Percentiles rank a stretch among this genome's conserved stretches.
phyloP scores from a whole-genome alignment of 176 grass and related monocot genomes.

The Chrysopogon serrulatus region DNA sequence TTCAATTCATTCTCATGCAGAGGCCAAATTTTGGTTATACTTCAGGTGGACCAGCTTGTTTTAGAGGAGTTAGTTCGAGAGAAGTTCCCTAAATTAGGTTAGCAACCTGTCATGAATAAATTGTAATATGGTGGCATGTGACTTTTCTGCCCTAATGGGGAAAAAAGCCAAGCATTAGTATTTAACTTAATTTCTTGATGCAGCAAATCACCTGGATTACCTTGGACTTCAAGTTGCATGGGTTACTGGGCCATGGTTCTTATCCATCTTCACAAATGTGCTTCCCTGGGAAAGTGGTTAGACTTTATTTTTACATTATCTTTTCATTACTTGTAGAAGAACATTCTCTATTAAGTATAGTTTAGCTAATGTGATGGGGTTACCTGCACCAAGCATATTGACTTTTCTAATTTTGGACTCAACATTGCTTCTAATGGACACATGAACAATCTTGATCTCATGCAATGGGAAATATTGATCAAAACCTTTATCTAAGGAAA shows the following conservation, averaged over 20 bases:
- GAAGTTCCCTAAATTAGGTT: conserved; percentile 98
- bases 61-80: conserved; percentile 93
- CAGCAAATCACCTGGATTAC: conserved; percentile 96
- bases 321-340: conserved; percentile 29
- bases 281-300: conserved; percentile 99
- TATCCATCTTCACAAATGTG: conserved; percentile 99
- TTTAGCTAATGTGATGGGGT: conserved; percentile 4
- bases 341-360: not conserved
- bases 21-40: conserved; percentile 33
- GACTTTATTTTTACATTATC: conserved; percentile 42
- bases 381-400: not conserved
- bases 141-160: not conserved
- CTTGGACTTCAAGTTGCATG: conserved; percentile 93
- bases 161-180: conserved; percentile 20
- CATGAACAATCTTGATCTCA: not conserved
- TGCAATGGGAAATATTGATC: conserved; percentile 3
- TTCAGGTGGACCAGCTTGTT: conserved; percentile 98
- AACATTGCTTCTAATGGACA: not conserved
- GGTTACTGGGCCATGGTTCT: conserved; percentile 98
- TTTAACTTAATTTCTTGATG: conserved; percentile 37
- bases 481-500: not conserved
- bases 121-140: not conserved
- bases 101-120: conserved; percentile 20
- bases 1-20: not conserved
- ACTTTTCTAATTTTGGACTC: not conserved